Base-by-base conservation (phyloP, 2,329 filamentous ascomycete species). In the Xylaria sp. region DNA sequence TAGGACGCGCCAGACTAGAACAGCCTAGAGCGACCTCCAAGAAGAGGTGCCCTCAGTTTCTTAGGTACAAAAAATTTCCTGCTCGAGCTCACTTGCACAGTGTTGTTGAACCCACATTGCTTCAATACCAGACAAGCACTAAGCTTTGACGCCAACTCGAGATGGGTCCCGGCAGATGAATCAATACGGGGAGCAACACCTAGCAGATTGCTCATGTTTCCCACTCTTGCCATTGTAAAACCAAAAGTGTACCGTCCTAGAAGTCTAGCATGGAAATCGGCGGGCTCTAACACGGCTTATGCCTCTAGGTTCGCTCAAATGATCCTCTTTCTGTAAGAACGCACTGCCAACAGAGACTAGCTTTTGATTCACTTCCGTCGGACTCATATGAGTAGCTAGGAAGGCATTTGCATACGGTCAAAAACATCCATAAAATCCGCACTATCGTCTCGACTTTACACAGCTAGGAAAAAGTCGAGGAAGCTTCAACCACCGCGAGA, bases 361-460 rank as follows among this genome's bases (percentile, higher is more conserved):
- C 96, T 94, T 98, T 97, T 97, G 91, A 70, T 92, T 94, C 91
- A 92, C 90, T 91, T 90, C 89, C 89, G 77, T 77, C 79, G 74
- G 72, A 76, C 76, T 74, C 71, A 55, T 63, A 75, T 64, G 75
- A 78, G 79, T 77, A 76, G 78, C 76, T 78, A 81, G 88, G 88
- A 90, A 89, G 91, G 91, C 90, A 82, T 84, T 83, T 78, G 78
- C 84, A 85, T 90, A 87, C 93, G 93, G 88, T 92, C 93, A 97
- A 98, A 97, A 89, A 94, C 93, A 91, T 97, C 93, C 87, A 86
- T 87, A 97, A 98, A 98, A 97, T 89, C 89, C 93, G 93, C 89
- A 84, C 84, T 88, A 57, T 88, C 87, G 78, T 90, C 88, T 87
- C 84, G 73, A 65, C 72, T 65, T 69, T 66, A 67, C 63, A 75